A percentile compares a stretch with the other conserved stretches of the same genome.
These are phyloP conservation scores for Lactarius sp. DNA, from an alignment of 768 basidiomycete genomes.

Conservation along the genomic window DNA sequence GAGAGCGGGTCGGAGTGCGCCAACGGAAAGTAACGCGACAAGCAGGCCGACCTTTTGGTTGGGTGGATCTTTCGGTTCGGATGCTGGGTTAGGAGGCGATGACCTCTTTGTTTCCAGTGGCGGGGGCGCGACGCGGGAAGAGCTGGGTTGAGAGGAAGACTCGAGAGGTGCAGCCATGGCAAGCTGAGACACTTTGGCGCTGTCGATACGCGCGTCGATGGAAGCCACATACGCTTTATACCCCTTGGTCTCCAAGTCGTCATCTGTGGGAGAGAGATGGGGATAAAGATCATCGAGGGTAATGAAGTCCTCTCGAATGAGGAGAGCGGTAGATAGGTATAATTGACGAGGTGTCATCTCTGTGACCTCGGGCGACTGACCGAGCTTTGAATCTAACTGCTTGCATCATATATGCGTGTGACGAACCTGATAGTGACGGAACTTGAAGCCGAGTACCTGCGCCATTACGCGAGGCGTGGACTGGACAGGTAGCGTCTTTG, in stretches of 20 bases:
- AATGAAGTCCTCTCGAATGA: conserved; percentile 88
- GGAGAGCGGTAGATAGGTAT: conserved; percentile 75
- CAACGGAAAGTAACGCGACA: conserved; percentile 77
- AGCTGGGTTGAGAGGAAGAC: conserved; percentile 39
- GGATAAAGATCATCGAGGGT: conserved; percentile 84
- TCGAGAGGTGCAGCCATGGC: conserved; percentile 84
- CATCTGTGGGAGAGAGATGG: conserved; percentile 78
- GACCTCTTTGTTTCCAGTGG: conserved; percentile 37
- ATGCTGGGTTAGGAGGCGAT: conserved; percentile 5
- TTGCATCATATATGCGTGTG: conserved; percentile 1
- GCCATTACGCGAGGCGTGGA: conserved; percentile 61
- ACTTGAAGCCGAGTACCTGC: conserved; percentile 98
- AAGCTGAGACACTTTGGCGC: conserved; percentile 67
- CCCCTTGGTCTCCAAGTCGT: conserved; percentile 59
- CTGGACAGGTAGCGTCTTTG: conserved; percentile 19
- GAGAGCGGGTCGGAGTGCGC: conserved; percentile 73
- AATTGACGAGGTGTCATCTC: conserved; percentile 67
- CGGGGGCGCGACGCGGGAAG: conserved; percentile 38
- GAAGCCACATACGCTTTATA: conserved; percentile 60
- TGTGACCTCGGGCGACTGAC: conserved; percentile 49
- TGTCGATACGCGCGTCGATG: conserved; percentile 59
- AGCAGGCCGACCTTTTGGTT: conserved; percentile 83
- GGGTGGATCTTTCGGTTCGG: conserved; percentile 41
- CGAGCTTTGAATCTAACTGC: conserved; percentile 23
- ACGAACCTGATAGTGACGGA: conserved; percentile 78